Evolutionary conservation across 805 yeast species (phyloP).

Genomic region (baker's yeast (Saccharomyces cerevisiae)): DNA sequence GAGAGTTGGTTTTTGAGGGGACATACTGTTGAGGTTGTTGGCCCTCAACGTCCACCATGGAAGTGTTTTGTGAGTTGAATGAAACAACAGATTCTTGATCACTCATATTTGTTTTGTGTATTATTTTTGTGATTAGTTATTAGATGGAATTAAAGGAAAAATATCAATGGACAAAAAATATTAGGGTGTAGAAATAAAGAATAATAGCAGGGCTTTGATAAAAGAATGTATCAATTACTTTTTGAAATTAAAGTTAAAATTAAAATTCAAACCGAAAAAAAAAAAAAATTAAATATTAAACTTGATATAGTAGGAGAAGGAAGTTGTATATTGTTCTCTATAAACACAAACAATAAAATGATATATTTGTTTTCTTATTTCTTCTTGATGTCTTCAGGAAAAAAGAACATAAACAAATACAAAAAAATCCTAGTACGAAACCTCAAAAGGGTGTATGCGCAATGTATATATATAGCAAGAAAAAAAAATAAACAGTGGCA

Average conservation of each 20-base stretch:
- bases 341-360: neutral
- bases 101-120: conserved; percentile 5
- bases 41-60: conserved; percentile 7
- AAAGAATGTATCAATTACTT: neutral
- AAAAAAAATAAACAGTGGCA: neutral
- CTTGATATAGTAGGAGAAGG: neutral
- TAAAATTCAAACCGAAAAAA: neutral
- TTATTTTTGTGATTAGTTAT: neutral
- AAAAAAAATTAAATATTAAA: neutral
- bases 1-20: conserved; percentile 6
- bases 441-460: neutral
- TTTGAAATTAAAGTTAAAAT: neutral
- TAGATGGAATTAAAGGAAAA: neutral
- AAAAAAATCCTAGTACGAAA: neutral
- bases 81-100: conserved; percentile 10
- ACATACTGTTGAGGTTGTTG: conserved; percentile 23
- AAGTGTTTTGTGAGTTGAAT: conserved; percentile 16
- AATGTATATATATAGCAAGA: neutral
- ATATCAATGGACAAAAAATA: neutral
- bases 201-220: neutral
- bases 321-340: neutral
- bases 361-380: neutral
- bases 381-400: neutral
- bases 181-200: neutral
- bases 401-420: neutral